Percentiles rank a stretch among this genome's conserved stretches.
These are phyloP conservation scores for Capsicum chinense DNA, from an alignment of 257 asterid species.

Conservation along the genomic window DNA sequence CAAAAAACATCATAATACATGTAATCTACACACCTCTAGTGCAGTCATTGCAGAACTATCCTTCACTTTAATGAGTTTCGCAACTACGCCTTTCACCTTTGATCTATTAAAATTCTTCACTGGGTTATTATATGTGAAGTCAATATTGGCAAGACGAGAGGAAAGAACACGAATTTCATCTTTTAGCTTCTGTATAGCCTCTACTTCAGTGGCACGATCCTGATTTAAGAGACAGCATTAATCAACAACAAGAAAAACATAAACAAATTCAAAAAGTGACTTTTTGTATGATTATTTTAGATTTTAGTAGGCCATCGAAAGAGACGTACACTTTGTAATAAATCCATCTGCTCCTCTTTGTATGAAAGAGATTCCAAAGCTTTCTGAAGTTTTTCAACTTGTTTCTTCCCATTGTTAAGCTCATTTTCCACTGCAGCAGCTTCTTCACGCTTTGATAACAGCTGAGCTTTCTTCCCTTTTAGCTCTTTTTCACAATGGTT, in stretches of 20 bases:
- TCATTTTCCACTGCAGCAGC: conserved; percentile 81
- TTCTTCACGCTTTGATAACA: conserved; percentile 69
- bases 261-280: not conserved
- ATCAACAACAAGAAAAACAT: conserved; percentile 15
- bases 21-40: conserved; percentile 65
- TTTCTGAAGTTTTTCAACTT: conserved; percentile 66
- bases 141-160: conserved; percentile 74
- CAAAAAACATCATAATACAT: conserved; percentile 29
- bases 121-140: conserved; percentile 76
- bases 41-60: conserved; percentile 84
- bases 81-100: conserved; percentile 96
- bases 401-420: conserved; percentile 58
- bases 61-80: conserved; percentile 88
- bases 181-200: conserved; percentile 73
- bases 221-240: conserved; percentile 34
- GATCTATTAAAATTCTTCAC: conserved; percentile 80
- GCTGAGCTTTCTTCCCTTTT: conserved; percentile 64
- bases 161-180: conserved; percentile 75
- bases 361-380: conserved; percentile 70
- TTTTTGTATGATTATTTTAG: not conserved
- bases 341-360: conserved; percentile 81
- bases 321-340: conserved; percentile 66
- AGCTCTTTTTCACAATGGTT: conserved; percentile 85
- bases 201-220: conserved; percentile 76
- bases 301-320: not conserved